Evolutionary conservation across 2,329 filamentous ascomycete species (phyloP).

Genomic region (Chaetomiaceae sp.): DNA sequence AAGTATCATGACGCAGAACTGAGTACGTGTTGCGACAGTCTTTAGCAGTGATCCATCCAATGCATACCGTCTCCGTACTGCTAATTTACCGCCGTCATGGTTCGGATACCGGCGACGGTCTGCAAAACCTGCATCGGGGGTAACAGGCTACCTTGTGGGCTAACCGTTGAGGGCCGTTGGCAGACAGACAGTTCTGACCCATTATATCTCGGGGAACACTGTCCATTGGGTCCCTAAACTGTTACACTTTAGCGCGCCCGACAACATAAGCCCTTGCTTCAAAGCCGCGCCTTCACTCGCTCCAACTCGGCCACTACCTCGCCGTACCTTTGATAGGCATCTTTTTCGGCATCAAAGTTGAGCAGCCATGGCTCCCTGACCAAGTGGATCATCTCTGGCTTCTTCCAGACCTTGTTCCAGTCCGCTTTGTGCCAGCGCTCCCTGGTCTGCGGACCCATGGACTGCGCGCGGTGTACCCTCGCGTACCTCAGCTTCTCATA

Average conservation of each 20-base stretch:
- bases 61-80: no score
- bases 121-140: no score
- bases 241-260: no score
- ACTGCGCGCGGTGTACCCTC: slow-evolving; percentile 31
- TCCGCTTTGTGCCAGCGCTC: slow-evolving; percentile 33
- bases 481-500: slow-evolving; percentile 33
- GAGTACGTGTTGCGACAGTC: neutral
- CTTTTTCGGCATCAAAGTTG: slow-evolving; percentile 31
- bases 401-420: slow-evolving; percentile 28
- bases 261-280: neutral
- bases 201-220: no score
- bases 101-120: no score
- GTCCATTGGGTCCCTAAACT: no score
- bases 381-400: slow-evolving; percentile 30
- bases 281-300: slow-evolving; percentile 11
- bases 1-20: neutral
- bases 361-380: slow-evolving; percentile 31
- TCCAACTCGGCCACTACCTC: slow-evolving; percentile 16
- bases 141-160: no score
- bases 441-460: slow-evolving; percentile 31
- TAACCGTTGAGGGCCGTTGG: no score
- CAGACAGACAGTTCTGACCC: no score
- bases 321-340: slow-evolving; percentile 29
- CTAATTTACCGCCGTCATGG: no score
- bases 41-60: no score